Evolutionary conservation across 129 eudicot genomes (phyloP), one percentile per base, ranked within the genome.

Genomic region (Sambucus nigra): DNA sequence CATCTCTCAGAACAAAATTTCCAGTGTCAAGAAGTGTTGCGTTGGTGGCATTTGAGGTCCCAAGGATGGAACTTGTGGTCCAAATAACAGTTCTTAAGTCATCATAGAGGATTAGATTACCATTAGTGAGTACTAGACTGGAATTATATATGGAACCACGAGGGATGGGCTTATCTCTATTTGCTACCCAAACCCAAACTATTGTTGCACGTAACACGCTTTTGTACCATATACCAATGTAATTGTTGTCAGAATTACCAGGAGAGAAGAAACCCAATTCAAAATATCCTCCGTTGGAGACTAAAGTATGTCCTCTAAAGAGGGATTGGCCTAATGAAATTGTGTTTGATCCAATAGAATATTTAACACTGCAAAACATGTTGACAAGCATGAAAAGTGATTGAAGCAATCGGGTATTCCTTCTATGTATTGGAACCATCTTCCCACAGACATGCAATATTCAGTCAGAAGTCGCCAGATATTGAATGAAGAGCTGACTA

Each of bases 221-320:
- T 47, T 27, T 60, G 55, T 46, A 60, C 66, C 66, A 60, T 60
- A 65, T 65, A 14, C 63, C 70, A 16, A 65, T 25, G 23, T 55
- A 65, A 33, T 28, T 23, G 29, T 65, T 47, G 32, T 7, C 6
- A 11, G 63, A 55, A n/a, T 12, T 23, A 45, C 70, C 62, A 21
- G 56, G 70, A 21, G 56, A 16, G 39, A 65, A 55, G 49, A 65
- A 65, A 8, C 70, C 70, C 48, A 65, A 12, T 25, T 55, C 70
- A 47, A 65, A 65, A 23, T 2, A 47, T 16, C 63, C 55, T 33
- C 45, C 47, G 27, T 22, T 17, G 32, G 70, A 65, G 49, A 45
- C 25, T 46, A 65, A 19, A 0, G 49, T 65, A 33, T 55, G 28
- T 38, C 20, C 10, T 16, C 1, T 18, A 21, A 19, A 55, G 38